Percentiles rank a stretch among this genome's conserved stretches.
phyloP scores from a whole-genome alignment of 2,329 filamentous ascomycete species.

The Ophiostoma novo-ulmi region DNA sequence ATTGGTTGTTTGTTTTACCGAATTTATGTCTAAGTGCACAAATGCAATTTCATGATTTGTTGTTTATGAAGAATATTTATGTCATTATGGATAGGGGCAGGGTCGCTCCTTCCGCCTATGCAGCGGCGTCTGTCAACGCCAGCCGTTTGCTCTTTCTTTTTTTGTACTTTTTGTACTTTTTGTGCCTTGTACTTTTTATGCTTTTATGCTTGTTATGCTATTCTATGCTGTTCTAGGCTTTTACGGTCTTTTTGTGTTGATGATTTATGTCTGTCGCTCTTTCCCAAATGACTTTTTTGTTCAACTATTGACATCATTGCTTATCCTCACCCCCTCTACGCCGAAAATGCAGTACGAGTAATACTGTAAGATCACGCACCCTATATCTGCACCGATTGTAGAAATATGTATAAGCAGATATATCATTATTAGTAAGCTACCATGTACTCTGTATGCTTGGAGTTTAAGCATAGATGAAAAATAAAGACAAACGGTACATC shows the following conservation, averaged over 20 bases:
- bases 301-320: background rate
- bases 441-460: background rate
- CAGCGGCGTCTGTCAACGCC: background rate
- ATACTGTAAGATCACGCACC: conserved; percentile 10
- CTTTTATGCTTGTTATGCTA: background rate
- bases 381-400: conserved; percentile 3
- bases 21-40: background rate
- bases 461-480: background rate
- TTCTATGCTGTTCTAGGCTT: too few species aligned
- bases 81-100: background rate
- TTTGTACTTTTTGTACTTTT: too few species aligned
- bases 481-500: background rate
- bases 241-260: background rate
- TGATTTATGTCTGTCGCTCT: background rate
- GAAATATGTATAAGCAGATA: background rate
- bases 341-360: conserved; percentile 12
- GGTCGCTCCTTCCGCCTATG: conserved; percentile 11
- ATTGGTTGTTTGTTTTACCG: background rate
- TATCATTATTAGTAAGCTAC: too few species aligned
- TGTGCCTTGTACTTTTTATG: background rate
- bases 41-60: background rate
- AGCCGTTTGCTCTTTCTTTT: background rate
- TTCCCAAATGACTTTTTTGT: background rate
- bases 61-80: background rate
- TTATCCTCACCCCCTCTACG: conserved; percentile 9